Percentiles rank a stretch among this genome's conserved stretches.
phyloP scores from a whole-genome alignment of 768 basidiomycete species.

The Coprinellus aureogranulatus region DNA sequence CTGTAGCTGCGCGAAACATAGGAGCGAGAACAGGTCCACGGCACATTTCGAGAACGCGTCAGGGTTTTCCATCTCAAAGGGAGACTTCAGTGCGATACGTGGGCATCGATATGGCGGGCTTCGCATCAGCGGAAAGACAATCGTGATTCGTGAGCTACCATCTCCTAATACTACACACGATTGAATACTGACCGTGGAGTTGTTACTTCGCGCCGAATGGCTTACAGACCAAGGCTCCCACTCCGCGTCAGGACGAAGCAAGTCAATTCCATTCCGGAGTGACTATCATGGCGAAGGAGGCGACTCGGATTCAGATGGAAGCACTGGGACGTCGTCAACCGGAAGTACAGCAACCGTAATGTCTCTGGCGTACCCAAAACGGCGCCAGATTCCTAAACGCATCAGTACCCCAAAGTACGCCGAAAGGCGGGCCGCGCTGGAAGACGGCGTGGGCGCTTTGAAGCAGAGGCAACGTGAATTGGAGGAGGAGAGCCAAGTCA shows the following conservation, averaged over 20 bases:
- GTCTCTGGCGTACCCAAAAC: too few species aligned
- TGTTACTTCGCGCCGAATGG: neutral
- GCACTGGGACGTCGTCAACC: neutral
- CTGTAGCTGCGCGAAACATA: neutral
- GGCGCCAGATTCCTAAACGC: too few species aligned
- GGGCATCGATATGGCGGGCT: conserved; percentile 1
- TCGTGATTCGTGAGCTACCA: neutral
- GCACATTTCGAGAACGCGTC: conserved; percentile 1
- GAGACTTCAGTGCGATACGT: conserved; percentile 3
- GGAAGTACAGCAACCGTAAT: neutral
- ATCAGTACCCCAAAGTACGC: too few species aligned
- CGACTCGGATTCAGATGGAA: neutral
- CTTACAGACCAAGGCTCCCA: neutral
- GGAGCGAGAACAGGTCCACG: neutral
- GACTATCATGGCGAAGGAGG: neutral
- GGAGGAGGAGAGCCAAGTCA: too few species aligned
- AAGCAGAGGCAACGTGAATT: too few species aligned
- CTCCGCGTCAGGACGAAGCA: neutral
- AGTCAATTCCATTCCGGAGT: too few species aligned
- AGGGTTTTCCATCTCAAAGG: neutral
- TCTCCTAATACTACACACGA: neutral
- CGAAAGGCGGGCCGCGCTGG: too few species aligned
- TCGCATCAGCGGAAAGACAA: neutral
- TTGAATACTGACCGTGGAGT: neutral
- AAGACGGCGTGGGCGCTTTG: too few species aligned